Base-by-base conservation (phyloP, 106 monocot species). In the Dioscorea alata region DNA sequence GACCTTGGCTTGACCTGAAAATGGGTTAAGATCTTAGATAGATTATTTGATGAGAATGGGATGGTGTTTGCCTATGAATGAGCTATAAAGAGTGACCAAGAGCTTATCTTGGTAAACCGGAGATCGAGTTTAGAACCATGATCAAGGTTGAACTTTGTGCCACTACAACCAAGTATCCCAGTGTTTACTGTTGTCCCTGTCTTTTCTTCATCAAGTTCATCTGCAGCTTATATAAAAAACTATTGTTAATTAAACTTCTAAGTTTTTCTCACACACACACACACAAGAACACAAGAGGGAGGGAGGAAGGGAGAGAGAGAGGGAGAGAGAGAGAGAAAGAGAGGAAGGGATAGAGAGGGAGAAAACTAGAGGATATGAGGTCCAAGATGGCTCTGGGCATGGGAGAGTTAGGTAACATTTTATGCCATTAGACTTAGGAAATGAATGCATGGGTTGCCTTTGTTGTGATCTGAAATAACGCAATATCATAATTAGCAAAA, bases 41-140 rank as follows among this genome's bases (percentile, higher is more conserved):
- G 71, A 59, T 81, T 69, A 23, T 33, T 24, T 0, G 83, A 73
- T 18, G 84, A 58, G 82, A 90, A 87, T 16, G 87, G 90, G 31
- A 90, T 69, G 49, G 84, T 32, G 28, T 82, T 73, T 1, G 84
- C 82, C 17, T 6, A 31, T 4, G 20, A 13, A 3, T 84, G 87
- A 0, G 82, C 50, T 12, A 87, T 60, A 33, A 87, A 74, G 12
- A 65, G 1, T 20, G 68, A 51, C 4, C 64, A 42, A 8, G 71
- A 8, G 2, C 67, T 16, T 22, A 57, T 71, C 4, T 63, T 69
- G 22, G 65, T 60, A 66, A 86, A 90, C 23, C 76, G 78, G 22
- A 86, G 48, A 22, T 60, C 78, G 66, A 90, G 58, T 66, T 66
- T 90, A 14, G 68, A 25, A 13, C 81, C 64, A 4, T 65, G 62